Percentiles rank a stretch among this genome's conserved stretches.
Conservation (phyloP, 2,329 filamentous ascomycete genomes). For the Chaetomiaceae sp. region DNA sequence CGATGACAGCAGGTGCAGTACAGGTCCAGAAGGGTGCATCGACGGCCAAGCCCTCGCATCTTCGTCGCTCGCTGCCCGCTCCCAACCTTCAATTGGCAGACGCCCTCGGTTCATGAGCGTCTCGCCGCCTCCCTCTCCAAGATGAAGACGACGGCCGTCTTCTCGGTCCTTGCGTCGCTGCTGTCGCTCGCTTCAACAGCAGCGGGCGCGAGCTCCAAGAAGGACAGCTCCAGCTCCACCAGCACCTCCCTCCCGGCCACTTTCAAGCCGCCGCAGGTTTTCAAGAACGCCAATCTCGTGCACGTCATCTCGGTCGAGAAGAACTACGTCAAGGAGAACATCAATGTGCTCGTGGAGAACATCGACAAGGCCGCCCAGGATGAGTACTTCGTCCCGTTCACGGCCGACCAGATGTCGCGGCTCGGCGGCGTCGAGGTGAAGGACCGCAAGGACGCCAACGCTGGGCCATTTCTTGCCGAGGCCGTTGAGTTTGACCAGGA, state of each 20-base stretch:
- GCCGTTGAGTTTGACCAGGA: slow-evolving; percentile 57
- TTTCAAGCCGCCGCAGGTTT: slow-evolving; percentile 84
- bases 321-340: slow-evolving; percentile 78
- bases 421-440: slow-evolving; percentile 85
- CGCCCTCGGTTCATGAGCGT: slow-evolving; percentile 26
- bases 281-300: slow-evolving; percentile 89
- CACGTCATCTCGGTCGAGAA: slow-evolving; percentile 90
- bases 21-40: slow-evolving; percentile 20
- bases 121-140: slow-evolving; percentile 24
- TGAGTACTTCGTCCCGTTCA: slow-evolving; percentile 89
- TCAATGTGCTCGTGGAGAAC: slow-evolving; percentile 95
- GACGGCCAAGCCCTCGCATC: slow-evolving; percentile 21
- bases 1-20: too few relatives aligned
- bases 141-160: slow-evolving; percentile 46
- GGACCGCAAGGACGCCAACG: slow-evolving; percentile 74
- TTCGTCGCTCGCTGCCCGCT: slow-evolving; percentile 7
- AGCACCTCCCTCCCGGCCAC: slow-evolving; percentile 54
- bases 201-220: slow-evolving; percentile 16
- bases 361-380: slow-evolving; percentile 69
- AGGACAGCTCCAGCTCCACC: slow-evolving; percentile 43
- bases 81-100: slow-evolving; percentile 17
- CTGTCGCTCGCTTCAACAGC: slow-evolving; percentile 42
- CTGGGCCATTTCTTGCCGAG: slow-evolving; percentile 63
- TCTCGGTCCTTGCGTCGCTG: slow-evolving; percentile 54
- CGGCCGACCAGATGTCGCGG: slow-evolving; percentile 64